Evolutionary conservation across 2,329 filamentous ascomycete genomes (phyloP).

Genomic region (Pseudogymnoascus sp.): DNA sequence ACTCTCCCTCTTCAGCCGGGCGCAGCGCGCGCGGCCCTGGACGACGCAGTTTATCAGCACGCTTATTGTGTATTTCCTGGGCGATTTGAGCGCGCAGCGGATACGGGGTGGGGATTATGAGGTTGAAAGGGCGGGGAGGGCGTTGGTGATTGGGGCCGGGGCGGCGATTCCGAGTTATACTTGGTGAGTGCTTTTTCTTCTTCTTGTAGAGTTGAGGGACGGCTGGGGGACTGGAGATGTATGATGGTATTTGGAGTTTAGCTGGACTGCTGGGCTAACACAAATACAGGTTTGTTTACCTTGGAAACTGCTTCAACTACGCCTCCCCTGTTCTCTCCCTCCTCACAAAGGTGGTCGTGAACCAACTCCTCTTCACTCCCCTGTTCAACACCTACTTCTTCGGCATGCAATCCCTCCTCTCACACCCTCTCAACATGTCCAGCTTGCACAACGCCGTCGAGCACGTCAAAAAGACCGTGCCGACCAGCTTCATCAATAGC

Average conservation of each 20-base stretch:
- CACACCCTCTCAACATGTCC: constrained; percentile 20
- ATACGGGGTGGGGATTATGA: constrained; percentile 48
- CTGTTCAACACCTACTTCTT: constrained; percentile 81
- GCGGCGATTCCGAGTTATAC: constrained; percentile 71
- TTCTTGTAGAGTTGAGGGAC: not conserved
- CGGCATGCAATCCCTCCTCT: constrained; percentile 66
- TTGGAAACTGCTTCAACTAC: constrained; percentile 80
- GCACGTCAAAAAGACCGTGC: constrained; percentile 67
- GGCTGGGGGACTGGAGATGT: not conserved
- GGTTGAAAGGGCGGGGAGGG: constrained; percentile 58
- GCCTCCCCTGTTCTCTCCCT: constrained; percentile 63
- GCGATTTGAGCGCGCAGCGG: constrained; percentile 67
- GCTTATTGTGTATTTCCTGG: constrained; percentile 69
- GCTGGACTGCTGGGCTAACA: not conserved
- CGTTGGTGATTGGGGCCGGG: constrained; percentile 65
- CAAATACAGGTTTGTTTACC: constrained; percentile 61
- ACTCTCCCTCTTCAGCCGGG: constrained; percentile 56
- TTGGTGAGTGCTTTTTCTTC: constrained; percentile 50
- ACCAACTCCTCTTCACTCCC: constrained; percentile 75
- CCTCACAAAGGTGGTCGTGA: constrained; percentile 67
- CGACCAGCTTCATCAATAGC: constrained; percentile 67
- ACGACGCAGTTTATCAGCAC: constrained; percentile 71
- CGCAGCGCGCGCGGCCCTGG: constrained; percentile 66
- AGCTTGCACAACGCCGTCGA: constrained; percentile 32
- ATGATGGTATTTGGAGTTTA: not conserved